Evolutionary conservation across 495 filamentous ascomycete species (phyloP), one percentile per base, ranked within the genome.

Genomic region (Cudoniella acicularis): DNA sequence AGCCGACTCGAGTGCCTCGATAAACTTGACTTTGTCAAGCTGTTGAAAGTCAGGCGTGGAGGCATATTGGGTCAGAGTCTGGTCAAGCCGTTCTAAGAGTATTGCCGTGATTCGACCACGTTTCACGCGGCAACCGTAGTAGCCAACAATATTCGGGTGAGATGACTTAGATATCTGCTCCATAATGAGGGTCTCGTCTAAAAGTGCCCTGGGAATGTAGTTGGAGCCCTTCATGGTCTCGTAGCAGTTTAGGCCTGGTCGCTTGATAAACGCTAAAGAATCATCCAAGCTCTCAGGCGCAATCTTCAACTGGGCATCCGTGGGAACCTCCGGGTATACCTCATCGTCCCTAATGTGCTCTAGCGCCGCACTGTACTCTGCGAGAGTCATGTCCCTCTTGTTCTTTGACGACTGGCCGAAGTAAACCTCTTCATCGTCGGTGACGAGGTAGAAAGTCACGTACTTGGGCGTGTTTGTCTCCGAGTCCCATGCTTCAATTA

Each of bases 61-160:
- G 46, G 45, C 27, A 66, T 60, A 67, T 4, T 60, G 54, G 6
- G 65, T 30, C 23, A 71, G 48, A 27, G 69, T 59, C 20, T 64
- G 20, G 2, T 50, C 27, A 27, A 73, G 74, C 53, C 65, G 63
- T 48, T 74, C 73, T 57, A 77, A 72, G 49, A 70, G 72, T 22
- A 75, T 41, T 9, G 70, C 69, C 49, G 70, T 71, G 46, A 77
- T 71, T 59, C 66, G 65, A 56, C 70, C 68, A 13, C 64, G 48
- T 27, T 55, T 64, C 41, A 71, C 64, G 10, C 64, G 56, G 58
- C 61, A 74, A 41, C 36, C 64, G 48, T 36, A 51, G 66, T 40
- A 71, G 63, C 9, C 64, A 55, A 56, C 61, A 74, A 55, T 52
- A 11, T 52, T 52, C 26, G 49, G 49, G 49, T 52, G 49, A 26